Evolutionary conservation across 2,329 filamentous ascomycete genomes (phyloP).

Genomic region (Rhinocladiella similis): DNA sequence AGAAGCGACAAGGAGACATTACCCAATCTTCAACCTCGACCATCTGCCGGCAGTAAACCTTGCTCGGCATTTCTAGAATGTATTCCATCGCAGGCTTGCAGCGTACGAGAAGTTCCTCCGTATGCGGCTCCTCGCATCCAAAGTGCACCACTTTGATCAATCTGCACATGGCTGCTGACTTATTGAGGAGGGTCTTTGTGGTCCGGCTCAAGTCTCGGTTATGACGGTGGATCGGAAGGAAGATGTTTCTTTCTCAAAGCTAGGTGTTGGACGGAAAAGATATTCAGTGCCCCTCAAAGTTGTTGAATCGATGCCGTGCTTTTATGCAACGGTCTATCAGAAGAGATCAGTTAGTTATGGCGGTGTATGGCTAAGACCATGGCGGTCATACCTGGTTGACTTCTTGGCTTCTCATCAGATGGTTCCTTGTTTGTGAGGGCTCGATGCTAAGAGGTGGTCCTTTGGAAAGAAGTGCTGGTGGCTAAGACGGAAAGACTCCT

Average conservation of each 20-base stretch:
- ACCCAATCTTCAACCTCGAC: slow-evolving; percentile 17
- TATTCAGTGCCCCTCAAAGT: not conserved
- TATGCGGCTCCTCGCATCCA: slow-evolving; percentile 17
- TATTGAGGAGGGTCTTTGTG: too few relatives aligned
- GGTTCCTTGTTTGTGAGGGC: not conserved
- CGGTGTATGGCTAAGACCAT: not conserved
- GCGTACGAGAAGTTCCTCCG: slow-evolving; percentile 6
- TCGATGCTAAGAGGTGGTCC: not conserved
- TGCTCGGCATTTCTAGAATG: slow-evolving; percentile 11
- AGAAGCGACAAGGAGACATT: slow-evolving; percentile 22
- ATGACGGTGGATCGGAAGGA: too few relatives aligned
- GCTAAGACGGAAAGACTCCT: too few relatives aligned
- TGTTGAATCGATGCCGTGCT: not conserved
- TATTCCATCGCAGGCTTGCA: slow-evolving; percentile 21
- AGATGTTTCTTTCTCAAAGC: not conserved
- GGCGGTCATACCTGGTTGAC: not conserved
- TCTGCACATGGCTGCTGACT: slow-evolving; percentile 13
- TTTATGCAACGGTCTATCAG: not conserved
- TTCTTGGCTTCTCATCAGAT: not conserved
- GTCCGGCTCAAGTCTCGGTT: too few relatives aligned
- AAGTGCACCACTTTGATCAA: slow-evolving; percentile 22
- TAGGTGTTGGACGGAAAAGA: not conserved
- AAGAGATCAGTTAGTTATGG: not conserved
- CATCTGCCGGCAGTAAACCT: slow-evolving; percentile 10
- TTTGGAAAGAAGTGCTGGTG: too few relatives aligned